Base-by-base conservation (phyloP, 768 basidiomycete genomes). In the Hysterangium stoloniferum region DNA sequence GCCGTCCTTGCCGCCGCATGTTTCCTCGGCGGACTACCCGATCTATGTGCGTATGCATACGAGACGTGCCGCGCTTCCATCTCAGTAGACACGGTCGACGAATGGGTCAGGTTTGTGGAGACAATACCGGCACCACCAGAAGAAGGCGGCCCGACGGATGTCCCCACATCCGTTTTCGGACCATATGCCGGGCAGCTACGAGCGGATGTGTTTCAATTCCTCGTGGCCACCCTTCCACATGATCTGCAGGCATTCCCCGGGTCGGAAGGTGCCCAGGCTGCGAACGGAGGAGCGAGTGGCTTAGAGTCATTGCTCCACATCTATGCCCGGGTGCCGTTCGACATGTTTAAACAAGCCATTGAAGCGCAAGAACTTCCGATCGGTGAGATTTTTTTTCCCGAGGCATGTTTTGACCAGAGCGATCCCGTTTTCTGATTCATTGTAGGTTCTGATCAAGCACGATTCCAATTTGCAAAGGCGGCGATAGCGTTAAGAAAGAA, bases 391-490 rank as follows among this genome's bases (percentile, higher is more conserved):
- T 34, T 35, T 46, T 34, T 15, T n/a, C 45, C 11, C 35, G 44
- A 22, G 27, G 24, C 9, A 15, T 28, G 2, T 15, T 36, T 4
- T 37, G 19, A 52, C 55, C 41, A 44, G 27, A 25, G 45, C 40
- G 37, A 56, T 40, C 35, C 24, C 25, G 50, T 60, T 55, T 60
- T 35, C 45, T 57, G 22, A 40, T 54, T 19, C 61, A 49, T 52
- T 63, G 57, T 64, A 85, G 86, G 83, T 19, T 78, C 85, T 52
- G 86, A 88, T 67, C 90, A 93, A 63, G 78, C 80, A 54, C 80
- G 91, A 40, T 96, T 93, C 71, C 85, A 84, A 61, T 94, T 94
- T 67, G 89, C 90, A 3, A 94, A 93, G 66, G 88, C 89, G 56
- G 87, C 83, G 11, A 84, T 94, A 60, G 85, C 88, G 59, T 60